Base-by-base conservation (phyloP, 305 asterid genomes). In the Solanum hybrid region DNA sequence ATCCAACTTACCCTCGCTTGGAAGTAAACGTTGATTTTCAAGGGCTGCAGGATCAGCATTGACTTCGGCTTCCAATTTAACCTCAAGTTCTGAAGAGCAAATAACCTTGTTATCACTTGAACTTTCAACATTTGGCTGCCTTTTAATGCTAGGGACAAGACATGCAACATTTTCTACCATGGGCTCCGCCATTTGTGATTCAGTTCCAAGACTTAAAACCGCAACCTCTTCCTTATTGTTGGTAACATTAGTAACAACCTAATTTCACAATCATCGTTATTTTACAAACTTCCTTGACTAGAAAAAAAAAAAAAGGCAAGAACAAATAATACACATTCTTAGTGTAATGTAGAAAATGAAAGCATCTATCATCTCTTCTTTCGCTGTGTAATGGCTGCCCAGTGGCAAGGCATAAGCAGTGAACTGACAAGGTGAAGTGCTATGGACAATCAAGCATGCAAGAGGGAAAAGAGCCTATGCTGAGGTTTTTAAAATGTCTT, bases 1-100 rank as follows among this genome's bases (percentile, higher is more conserved):
- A 75, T 93, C 93, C 71, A 91, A 84, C 89, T 90, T 95, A 89
- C 88, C 88, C 78, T 91, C 91, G 85, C 87, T 89, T 75, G 71
- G 87, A 90, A 91, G 92, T 89, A 90, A 88, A 88, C 90, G 69
- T 88, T 87, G 92, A 73, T 73, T 89, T 73, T 71, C 78, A 85
- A 88, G 87, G 92, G 84, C 89, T 51, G 87, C 91, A 88, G 26
- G 92, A 91, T 86, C 90, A 90, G 90, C 92, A 90, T 89, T 90
- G 29, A 81, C 85, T 89, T 93, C 95, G 9, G 90, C 87, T 91
- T 93, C 93, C 89, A 90, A 88, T 92, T 94, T 92, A 91, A 91
- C 93, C 91, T 91, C 92, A 80, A 92, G 94, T 89, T 86, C 91
- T 36, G 56, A 82, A 90, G 94, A 91, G 90, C 90, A 93, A 79